Base-by-base conservation (phyloP, 2,329 filamentous ascomycete genomes). In the Talaromyces verruculosus region DNA sequence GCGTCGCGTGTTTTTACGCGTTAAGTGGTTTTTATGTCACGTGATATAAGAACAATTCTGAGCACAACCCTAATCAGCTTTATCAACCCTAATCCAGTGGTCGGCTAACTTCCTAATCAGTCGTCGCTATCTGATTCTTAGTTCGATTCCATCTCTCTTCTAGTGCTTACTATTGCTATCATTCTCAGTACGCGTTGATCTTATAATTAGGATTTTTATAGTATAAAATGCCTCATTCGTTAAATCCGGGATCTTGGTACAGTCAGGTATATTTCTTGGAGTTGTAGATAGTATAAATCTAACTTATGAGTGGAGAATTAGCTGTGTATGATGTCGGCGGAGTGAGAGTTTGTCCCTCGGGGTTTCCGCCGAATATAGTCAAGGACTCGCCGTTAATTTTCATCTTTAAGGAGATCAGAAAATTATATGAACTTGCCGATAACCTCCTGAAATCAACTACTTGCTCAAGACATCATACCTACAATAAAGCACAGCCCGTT, bases 1-100 rank as follows among this genome's bases (percentile, higher is more conserved):
- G 75, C 75, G 73, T 74, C 77, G 77, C 77, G 77, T 75, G 51
- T 67, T 45, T 2, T 60, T n/a, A 72, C 78, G 78, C 77, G 78
- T 80, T 74, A 79, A 80, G 74, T 79, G 77, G 71, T 76, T 76
- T 73, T 67, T 17, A 1, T 0, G 5, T 58, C 55, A 58, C 55
- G 39, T 57, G 49, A 35, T 49, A 5, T 10, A 1, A 5, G 13
- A 10, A 1, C 2, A 35, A 15, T 25, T 25, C 39, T 8, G 17
- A 37, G 1, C 2, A 6, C n/a, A 28, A 59, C 57, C 57, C 57
- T 59, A 59, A 28, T 59, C 28, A 5, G 47, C 1, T 25, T 28
- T 2, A 5, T 11, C 17, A 59, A 43, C 57, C 57, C 57, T 59
- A 43, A 43, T 59, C 25, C 25, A 7, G 0, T 41, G 11, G 11